Evolutionary conservation across 805 yeast species (phyloP), one percentile per base, ranked within the genome.

Genomic region (Jamesozyma lodderae): DNA sequence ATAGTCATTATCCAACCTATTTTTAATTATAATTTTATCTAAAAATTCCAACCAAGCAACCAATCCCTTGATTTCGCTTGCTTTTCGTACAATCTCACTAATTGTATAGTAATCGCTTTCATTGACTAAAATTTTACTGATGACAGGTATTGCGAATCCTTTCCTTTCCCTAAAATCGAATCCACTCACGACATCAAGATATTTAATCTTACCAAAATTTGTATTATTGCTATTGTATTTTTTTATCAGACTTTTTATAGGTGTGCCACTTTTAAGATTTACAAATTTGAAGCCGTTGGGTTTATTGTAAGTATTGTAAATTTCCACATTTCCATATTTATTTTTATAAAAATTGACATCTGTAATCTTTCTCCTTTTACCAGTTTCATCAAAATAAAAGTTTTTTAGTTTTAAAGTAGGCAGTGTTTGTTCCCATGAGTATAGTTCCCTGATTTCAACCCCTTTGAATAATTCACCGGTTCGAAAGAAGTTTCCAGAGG

Each of bases 121-220:
- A 27, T 28, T 42, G 3, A 55, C 40, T 33, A 56, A 23, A 2
- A 56, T 37, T 10, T 47, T 43, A 6, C 42, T 37, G 3, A 47
- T 42, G 6, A 41, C 37, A 1, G 59, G 56, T 2, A 53, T 38
- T 2, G 58, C 59, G 38, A 40, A 50, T 1, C 56, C 58, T 4
- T 51, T 48, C 25, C 37, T 49, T 27, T 45, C 41, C 32, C 41
- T 50, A 25, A 56, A 56, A 43, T 53, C 45, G 33, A 55, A 56
- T 1, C 60, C 61, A 28, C 49, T 45, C 5, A 56, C 55, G 2
- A 55, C 53, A 10, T 53, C 52, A 7, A 52, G 4, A 24, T 40
- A 52, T 20, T 43, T 43, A 1, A 55, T 41, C 14, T 15, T 26
- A 3, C 27, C 21, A 13, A 35, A 28, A 10, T 31, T 31, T 31